Evolutionary conservation across 1,284 basidiomycete genomes (phyloP), one percentile per base, ranked within the genome.

Genomic region (Leccinum fuscescens): DNA sequence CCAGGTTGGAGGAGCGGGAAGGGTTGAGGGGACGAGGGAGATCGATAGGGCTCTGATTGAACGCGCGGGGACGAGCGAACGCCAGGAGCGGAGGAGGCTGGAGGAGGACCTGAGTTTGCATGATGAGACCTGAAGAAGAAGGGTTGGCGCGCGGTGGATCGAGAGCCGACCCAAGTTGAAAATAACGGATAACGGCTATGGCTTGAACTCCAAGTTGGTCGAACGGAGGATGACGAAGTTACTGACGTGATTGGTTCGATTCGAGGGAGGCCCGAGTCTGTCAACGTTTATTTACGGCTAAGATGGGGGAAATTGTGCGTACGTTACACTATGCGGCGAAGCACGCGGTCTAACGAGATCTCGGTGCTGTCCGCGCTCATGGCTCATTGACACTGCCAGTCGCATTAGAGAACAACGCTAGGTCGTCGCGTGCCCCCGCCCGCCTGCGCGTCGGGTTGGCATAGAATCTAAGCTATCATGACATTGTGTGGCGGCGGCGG

Each of bases 211-310:
- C 8, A 46, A 14, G 8, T 20, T 20, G 58, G 56, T 24, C 39
- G 60, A 58, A 59, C 48, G 46, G 55, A 53, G 51, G 31, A 57
- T 65, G 63, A 67, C 60, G 68, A 66, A 64, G 66, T 44, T 46
- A 56, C 58, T 63, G 66, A 74, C 70, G 68, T 65, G 66, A 69
- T 63, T 58, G 62, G 67, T 65, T 72, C 63, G 52, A 62, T 51
- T 66, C 58, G 63, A 66, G 60, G 64, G 51, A 55, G 55, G 20
- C n/a, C 49, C 49, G 49, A 51, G 59, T 54, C 61, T 61, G 72
- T 62, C 67, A 64, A 65, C 59, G 72, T 64, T 70, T 64, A 69
- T 72, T 74, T 71, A 63, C 71, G 62, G 62, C 53, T 56, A 56
- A 52, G 59, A 54, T 60, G 65, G 69, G 61, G 58, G 61, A 60